These are phyloP conservation scores for Cornus controversa DNA, from an alignment of 148 eudicot species.

Conservation along the genomic window DNA sequence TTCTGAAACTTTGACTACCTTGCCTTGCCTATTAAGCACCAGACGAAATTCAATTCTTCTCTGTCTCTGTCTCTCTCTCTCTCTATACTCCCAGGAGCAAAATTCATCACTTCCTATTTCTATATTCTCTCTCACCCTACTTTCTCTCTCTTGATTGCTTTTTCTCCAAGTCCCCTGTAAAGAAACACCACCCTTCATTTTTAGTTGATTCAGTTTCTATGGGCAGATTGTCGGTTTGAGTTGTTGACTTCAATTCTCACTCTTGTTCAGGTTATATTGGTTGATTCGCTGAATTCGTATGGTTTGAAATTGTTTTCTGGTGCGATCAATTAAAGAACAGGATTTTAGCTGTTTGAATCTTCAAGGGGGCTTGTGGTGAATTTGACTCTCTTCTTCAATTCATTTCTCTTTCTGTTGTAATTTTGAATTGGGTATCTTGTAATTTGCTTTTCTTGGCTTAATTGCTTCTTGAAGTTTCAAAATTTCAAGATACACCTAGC, in stretches of 20 bases:
- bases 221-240: too few species aligned
- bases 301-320: not conserved
- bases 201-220: too few species aligned
- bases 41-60: not conserved
- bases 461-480: not conserved
- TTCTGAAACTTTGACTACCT: not conserved
- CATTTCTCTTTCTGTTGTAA: too few species aligned
- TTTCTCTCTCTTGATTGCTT: not conserved
- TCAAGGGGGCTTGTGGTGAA: too few species aligned
- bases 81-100: too few species aligned
- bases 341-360: not conserved
- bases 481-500: too few species aligned
- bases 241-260: too few species aligned
- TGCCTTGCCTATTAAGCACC: not conserved
- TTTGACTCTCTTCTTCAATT: too few species aligned
- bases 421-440: not conserved
- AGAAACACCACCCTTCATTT: too few species aligned
- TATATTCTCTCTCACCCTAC: not conserved
- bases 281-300: too few species aligned
- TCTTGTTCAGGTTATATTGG: too few species aligned
- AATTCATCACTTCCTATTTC: not conserved
- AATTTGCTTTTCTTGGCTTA: not conserved
- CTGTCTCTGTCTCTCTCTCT: slow-evolving; percentile 1
- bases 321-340: not conserved
- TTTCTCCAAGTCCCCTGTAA: not conserved